Evolutionary conservation across 2,329 filamentous ascomycete species (phyloP).

Genomic region (Microdochium bolleyi): DNA sequence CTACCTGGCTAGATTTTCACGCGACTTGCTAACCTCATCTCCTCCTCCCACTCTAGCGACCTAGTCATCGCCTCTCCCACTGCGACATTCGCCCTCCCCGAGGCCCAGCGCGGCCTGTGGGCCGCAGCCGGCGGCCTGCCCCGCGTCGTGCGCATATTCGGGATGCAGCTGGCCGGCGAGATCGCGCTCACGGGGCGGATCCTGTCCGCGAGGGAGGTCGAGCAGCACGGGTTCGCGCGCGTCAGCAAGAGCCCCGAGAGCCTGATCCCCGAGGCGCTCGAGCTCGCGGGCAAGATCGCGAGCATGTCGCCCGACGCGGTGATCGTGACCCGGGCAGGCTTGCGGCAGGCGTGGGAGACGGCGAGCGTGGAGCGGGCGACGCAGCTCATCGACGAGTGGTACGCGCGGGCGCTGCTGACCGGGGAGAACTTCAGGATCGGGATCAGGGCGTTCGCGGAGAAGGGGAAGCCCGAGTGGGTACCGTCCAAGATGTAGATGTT

Average conservation of each 20-base stretch:
- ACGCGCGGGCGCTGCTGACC: conserved; percentile 26
- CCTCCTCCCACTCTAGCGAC: conserved; percentile 23
- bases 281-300: conserved; percentile 24
- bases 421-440: conserved; percentile 42
- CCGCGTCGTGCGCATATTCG: conserved; percentile 37
- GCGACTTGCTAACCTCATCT: no score
- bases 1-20: no score
- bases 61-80: conserved; percentile 43
- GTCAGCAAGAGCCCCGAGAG: conserved; percentile 23
- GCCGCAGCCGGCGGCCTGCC: conserved; percentile 43
- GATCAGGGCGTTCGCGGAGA: conserved; percentile 41
- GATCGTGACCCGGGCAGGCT: conserved; percentile 28
- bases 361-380: conserved; percentile 28
- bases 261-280: conserved; percentile 25
- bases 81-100: conserved; percentile 43
- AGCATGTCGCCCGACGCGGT: conserved; percentile 26
- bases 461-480: conserved; percentile 39
- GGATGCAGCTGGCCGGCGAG: conserved; percentile 39
- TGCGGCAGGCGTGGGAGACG: conserved; percentile 29
- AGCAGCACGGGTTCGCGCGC: conserved; percentile 30
- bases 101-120: conserved; percentile 45
- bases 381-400: conserved; percentile 31
- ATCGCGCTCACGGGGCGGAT: conserved; percentile 38
- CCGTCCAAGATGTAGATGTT: conserved; percentile 35
- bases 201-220: conserved; percentile 34